These are phyloP conservation scores for Apophysomyces trapeziformis DNA, from an alignment of 371 early-diverging fungal genomes.

Conservation along the genomic window DNA sequence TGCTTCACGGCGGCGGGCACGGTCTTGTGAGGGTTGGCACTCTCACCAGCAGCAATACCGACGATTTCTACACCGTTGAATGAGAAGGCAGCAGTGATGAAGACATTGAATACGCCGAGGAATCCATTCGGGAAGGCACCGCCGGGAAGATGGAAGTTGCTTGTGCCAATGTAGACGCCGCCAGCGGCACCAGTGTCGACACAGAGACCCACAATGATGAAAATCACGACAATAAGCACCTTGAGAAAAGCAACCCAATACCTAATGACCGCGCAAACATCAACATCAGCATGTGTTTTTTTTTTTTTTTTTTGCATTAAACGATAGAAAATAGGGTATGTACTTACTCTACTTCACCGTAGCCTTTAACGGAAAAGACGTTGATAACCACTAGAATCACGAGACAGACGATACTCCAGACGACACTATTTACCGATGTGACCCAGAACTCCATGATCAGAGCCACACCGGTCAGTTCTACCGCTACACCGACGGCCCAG, in stretches of 20 bases:
- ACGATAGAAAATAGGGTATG: background rate
- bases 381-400: constrained; percentile 60
- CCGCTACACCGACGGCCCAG: constrained; percentile 79
- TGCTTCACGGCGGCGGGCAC: constrained; percentile 72
- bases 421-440: constrained; percentile 52
- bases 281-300: background rate
- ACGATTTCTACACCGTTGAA: constrained; percentile 82
- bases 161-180: constrained; percentile 45
- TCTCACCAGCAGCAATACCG: constrained; percentile 76
- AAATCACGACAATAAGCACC: constrained; percentile 61
- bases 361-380: constrained; percentile 63
- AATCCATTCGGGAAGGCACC: constrained; percentile 78
- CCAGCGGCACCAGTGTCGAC: constrained; percentile 56
- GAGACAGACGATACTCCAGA: constrained; percentile 62
- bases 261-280: background rate
- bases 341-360: constrained; percentile 56
- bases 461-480: constrained; percentile 78
- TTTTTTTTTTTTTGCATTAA: background rate
- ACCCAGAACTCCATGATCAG: constrained; percentile 79
- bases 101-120: constrained; percentile 63
- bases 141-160: constrained; percentile 64
- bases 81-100: constrained; percentile 80
- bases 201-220: constrained; percentile 74
- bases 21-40: constrained; percentile 66
- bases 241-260: constrained; percentile 60